Evolutionary conservation across 75 land plant genomes (phyloP).

Genomic region (Chamaecyparis obtusa): DNA sequence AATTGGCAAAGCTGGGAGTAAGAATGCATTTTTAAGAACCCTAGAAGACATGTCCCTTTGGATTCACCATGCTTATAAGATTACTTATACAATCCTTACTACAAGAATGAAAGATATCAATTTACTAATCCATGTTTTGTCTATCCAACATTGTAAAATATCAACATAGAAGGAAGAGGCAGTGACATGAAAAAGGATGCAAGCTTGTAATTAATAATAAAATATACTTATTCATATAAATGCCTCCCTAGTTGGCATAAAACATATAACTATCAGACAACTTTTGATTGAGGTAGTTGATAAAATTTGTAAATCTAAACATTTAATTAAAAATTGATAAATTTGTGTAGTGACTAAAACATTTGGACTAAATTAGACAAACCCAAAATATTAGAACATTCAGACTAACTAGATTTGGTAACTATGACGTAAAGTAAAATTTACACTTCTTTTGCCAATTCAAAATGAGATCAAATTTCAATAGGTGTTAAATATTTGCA

Average conservation of each 20-base stretch:
- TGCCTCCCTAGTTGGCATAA: background rate
- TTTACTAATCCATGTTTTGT: background rate
- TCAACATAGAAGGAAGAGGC: no score
- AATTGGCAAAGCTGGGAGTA: conserved; percentile 32
- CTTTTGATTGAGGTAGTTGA: no score
- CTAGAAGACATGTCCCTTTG: conserved; percentile 39
- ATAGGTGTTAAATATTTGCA: background rate
- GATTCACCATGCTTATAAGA: no score
- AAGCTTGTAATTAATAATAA: background rate
- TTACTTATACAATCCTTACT: background rate
- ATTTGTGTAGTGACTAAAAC: no score
- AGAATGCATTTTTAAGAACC: conserved; percentile 35
- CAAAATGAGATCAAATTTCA: background rate
- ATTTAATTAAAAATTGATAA: no score
- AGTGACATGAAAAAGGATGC: background rate
- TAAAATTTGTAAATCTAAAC: no score
- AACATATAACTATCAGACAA: no score
- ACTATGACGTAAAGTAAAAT: background rate
- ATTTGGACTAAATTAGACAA: no score
- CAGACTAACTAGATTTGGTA: no score
- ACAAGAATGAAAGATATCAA: background rate
- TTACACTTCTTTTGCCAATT: background rate
- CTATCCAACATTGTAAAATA: no score
- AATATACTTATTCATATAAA: background rate
- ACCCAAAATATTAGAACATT: no score